Evolutionary conservation across 106 monocot species (phyloP).

Genomic region (Dactylorhiza incarnata): DNA sequence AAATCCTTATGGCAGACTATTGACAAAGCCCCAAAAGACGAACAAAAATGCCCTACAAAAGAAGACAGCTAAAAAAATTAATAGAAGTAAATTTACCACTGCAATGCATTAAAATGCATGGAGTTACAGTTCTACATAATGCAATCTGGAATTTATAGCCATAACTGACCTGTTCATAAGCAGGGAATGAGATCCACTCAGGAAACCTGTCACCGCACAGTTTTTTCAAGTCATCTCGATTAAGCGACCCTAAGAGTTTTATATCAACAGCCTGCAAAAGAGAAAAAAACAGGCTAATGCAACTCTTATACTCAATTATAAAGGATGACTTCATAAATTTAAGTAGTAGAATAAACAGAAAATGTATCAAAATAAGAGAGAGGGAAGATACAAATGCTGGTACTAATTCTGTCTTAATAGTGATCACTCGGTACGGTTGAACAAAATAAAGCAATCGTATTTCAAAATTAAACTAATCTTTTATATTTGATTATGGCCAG

Average conservation of each 20-base stretch:
- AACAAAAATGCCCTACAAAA: neutral
- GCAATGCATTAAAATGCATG: neutral
- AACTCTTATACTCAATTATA: neutral
- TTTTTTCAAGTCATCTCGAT: slow-evolving; percentile 85
- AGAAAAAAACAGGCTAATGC: slow-evolving; percentile 3
- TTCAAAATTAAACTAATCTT: too few relatives aligned
- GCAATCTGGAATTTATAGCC: neutral
- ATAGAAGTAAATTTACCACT: too few relatives aligned
- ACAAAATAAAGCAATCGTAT: too few relatives aligned
- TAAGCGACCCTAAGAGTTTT: slow-evolving; percentile 78
- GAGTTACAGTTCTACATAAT: neutral
- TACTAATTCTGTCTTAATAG: too few relatives aligned
- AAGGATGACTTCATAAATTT: too few relatives aligned
- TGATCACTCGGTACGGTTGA: too few relatives aligned
- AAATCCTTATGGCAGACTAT: neutral
- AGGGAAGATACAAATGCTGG: too few relatives aligned
- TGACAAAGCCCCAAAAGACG: neutral
- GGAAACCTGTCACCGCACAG: slow-evolving; percentile 91
- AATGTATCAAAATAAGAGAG: too few relatives aligned
- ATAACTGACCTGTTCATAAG: slow-evolving; percentile 75
- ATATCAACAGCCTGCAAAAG: slow-evolving; percentile 79
- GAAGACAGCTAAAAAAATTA: neutral
- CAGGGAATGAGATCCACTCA: slow-evolving; percentile 94
- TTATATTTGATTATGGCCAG: too few relatives aligned
- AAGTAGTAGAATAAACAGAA: too few relatives aligned